Evolutionary conservation across 306 rosid genomes (phyloP), one percentile per base, ranked within the genome.

Genomic region (Rosa multiflora): DNA sequence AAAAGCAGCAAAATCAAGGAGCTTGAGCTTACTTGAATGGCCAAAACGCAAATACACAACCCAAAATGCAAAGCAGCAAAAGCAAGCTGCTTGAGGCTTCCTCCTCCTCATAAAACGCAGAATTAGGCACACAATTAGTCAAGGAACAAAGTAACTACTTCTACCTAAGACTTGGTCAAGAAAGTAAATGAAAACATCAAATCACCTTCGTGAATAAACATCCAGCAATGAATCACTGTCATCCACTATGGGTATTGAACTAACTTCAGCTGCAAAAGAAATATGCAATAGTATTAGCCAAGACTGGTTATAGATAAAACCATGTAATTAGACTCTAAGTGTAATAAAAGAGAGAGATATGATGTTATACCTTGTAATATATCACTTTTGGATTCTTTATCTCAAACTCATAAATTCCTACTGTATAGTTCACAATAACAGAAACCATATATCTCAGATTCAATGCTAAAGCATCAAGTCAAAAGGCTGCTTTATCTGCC

Each of bases 161-260:
- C 29, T 61, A 75, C n/a, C 32, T 11, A 75, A 62, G 64, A 59
- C 17, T 46, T 8, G 46, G 37, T 46, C 55, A 42, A 26, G 8
- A 6, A 70, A 44, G 42, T 44, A 51, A 48, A 53, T 13, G 10
- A 23, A 46, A 64, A 37, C n/a, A 77, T 35, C 47, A 73, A 32
- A 75, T 62, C 80, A 92, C 97, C 96, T 90, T 81, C 93, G 86
- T 21, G 93, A 88, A 89, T 92, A 92, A 72, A 90, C 86, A 82
- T 92, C 97, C 51, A 92, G 85, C 83, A 92, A 90, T 6, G 96
- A 90, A 73, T 89, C 88, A 75, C 86, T 86, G 43, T 87, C 87
- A 75, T 92, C 97, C 86, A 92, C 97, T 59, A 92, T 86, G 32
- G 97, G 97, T 84, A 92, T 83, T 72, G 97, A 89, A 88, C 96